Conservation (phyloP, 768 basidiomycete genomes). For the Cystobasidiopsis lactophilus region DNA sequence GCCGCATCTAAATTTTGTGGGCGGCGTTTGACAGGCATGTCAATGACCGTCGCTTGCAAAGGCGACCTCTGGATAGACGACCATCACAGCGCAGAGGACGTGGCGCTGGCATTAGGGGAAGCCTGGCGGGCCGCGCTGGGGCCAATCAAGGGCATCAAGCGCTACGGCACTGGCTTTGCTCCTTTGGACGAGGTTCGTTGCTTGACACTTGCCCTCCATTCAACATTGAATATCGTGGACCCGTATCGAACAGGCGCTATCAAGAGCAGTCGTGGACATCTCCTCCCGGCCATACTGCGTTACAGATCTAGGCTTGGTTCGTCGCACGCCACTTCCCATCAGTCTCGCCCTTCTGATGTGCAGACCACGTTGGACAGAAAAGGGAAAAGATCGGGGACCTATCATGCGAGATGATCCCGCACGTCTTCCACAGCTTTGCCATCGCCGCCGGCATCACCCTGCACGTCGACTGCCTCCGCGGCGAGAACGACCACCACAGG, state of each 20-base stretch:
- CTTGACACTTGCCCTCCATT: neutral
- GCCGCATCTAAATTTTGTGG: no score
- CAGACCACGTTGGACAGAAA: conserved; percentile 22
- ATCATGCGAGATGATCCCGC: conserved; percentile 86
- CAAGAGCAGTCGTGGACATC: conserved; percentile 90
- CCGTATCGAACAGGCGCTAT: conserved; percentile 57
- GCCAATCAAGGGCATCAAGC: conserved; percentile 74
- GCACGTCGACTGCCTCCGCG: conserved; percentile 80
- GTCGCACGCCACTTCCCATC: conserved; percentile 6
- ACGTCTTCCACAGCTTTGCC: conserved; percentile 94
- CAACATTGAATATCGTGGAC: neutral
- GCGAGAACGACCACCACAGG: conserved; percentile 97
- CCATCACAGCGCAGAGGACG: conserved; percentile 95
- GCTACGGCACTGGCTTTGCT: conserved; percentile 91
- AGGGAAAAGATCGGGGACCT: conserved; percentile 85
- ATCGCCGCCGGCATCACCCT: conserved; percentile 82
- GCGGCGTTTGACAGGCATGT: conserved; percentile 39
- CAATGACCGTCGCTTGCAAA: conserved; percentile 66
- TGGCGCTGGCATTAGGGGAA: conserved; percentile 27
- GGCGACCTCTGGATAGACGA: conserved; percentile 97
- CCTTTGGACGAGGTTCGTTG: conserved; percentile 73
- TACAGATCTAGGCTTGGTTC: conserved; percentile 53
- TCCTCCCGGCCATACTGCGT: conserved; percentile 93
- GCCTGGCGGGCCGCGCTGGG: conserved; percentile 91
- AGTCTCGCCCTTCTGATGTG: neutral